Base-by-base conservation (phyloP, 305 asterid genomes). In the Andrographis paniculata region DNA sequence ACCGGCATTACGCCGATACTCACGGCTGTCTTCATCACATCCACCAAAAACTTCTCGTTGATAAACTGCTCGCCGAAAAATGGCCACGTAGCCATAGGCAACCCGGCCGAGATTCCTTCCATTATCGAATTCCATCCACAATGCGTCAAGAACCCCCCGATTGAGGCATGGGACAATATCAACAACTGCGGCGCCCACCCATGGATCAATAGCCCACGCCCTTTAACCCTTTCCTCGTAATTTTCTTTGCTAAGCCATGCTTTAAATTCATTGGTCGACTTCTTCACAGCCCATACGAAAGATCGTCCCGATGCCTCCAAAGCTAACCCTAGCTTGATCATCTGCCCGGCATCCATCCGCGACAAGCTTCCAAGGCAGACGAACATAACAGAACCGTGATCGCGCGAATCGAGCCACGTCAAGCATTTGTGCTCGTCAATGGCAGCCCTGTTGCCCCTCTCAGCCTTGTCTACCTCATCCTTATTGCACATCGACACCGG, bases 141-240 rank as follows among this genome's bases (percentile, higher is more conserved):
- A 14, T 74, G 83, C 4, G 78, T 78, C 30, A 72, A 0, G 10
- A 67, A 79, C 0, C 75, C 80, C 21, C 79, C 75, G 0, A 64
- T 22, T 0, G 80, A 50, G 0, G 48, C 18, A 31, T 75, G 84
- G 1, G 70, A 72, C 2, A 75, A 50, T 44, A 72, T 67, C 12
- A 62, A 40, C 52, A 68, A 60, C 20, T 71, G 87, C 0, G 82
- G 77, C 0, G 75, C 74, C 84, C 84, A 79, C 0, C 79, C 88
- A 0, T 53, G 56, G 51, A 75, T 63, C 35, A 73, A 16, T 0
- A 73, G 46, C 2, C 79, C 77, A 31, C 70, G 56, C 1, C 40
- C 66, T 0, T 45, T 41, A 3, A 45, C 38, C 49, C 62, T 66
- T 17, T 53, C 64, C 53, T 54, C 72, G 14, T 55, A 70, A 16